Percentiles rank a stretch among this genome's conserved stretches.
Evolutionary conservation across 2,329 filamentous ascomycete species (phyloP).

Genomic region (Aspergillus ruber): DNA sequence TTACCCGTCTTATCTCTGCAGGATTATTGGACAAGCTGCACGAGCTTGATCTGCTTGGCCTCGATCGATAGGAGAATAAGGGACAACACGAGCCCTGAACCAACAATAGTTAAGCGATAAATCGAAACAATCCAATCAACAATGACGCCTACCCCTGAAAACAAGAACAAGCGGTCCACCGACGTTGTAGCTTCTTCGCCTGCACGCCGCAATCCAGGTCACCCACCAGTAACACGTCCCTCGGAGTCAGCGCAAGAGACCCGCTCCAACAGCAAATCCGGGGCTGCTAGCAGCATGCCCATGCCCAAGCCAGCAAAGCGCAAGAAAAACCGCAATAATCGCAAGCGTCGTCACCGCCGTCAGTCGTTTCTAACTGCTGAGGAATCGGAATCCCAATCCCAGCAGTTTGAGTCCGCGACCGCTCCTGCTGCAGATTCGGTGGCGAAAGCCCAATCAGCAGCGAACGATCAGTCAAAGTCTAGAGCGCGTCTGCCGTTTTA

Average conservation of each 20-base stretch:
- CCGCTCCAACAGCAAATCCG: conserved; percentile 15
- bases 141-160: background rate
- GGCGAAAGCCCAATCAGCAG: conserved; percentile 21
- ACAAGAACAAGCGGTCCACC: background rate
- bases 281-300: conserved; percentile 5
- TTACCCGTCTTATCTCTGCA: conserved; percentile 1
- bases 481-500: conserved; percentile 46
- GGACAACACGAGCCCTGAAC: background rate
- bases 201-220: background rate
- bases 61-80: background rate
- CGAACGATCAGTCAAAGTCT: conserved; percentile 18
- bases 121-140: background rate
- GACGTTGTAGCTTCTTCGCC: background rate
- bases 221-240: background rate
- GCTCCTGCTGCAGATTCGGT: conserved; percentile 36
- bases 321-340: conserved; percentile 63
- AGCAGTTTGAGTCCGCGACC: conserved; percentile 44
- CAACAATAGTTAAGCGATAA: background rate
- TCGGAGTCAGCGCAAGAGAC: conserved; percentile 14
- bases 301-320: conserved; percentile 21
- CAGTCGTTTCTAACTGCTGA: conserved; percentile 71
- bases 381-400: conserved; percentile 32
- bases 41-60: background rate
- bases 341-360: conserved; percentile 71
- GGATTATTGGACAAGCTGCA: background rate